phyloP scores from a whole-genome alignment of 2,329 filamentous ascomycete species.

The Phoma sp. region DNA sequence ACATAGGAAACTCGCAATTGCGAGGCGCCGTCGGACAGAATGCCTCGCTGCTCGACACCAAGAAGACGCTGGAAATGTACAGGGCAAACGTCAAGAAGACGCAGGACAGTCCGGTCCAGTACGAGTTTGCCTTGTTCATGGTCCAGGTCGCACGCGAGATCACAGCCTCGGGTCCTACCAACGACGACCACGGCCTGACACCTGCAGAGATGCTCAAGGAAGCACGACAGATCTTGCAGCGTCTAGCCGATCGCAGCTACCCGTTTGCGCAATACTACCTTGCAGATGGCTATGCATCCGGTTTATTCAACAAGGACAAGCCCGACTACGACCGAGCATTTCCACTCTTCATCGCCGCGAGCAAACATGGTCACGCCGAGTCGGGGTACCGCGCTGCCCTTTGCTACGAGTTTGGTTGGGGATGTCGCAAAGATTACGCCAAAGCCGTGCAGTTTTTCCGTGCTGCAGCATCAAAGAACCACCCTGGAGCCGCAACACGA shows the following conservation, averaged over 20 bases:
- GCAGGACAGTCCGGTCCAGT: constrained; percentile 86
- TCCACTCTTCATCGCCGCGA: constrained; percentile 88
- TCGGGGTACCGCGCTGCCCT: constrained; percentile 91
- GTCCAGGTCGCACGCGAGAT: constrained; percentile 86
- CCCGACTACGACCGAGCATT: constrained; percentile 92
- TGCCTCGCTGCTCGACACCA: constrained; percentile 86
- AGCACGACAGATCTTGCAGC: constrained; percentile 87
- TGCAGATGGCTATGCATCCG: constrained; percentile 90
- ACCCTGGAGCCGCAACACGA: constrained; percentile 92
- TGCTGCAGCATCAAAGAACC: constrained; percentile 87
- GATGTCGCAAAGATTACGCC: constrained; percentile 83
- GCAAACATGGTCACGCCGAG: constrained; percentile 96
- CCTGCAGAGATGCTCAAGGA: constrained; percentile 76
- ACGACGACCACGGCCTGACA: constrained; percentile 53
- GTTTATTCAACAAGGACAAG: constrained; percentile 93
- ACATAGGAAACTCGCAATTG: constrained; percentile 81
- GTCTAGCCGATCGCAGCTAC: constrained; percentile 84
- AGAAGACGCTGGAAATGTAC: constrained; percentile 98
- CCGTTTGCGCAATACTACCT: constrained; percentile 99
- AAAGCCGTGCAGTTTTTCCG: constrained; percentile 96
- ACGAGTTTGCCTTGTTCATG: constrained; percentile 95
- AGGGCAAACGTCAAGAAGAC: constrained; percentile 97
- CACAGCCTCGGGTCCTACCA: constrained; percentile 34
- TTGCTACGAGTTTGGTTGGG: constrained; percentile 99
- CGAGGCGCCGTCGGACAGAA: constrained; percentile 83